Percentiles rank a stretch among this genome's conserved stretches.
These are phyloP conservation scores for Phytophthora boehmeriae DNA, from an alignment of 352 stramenopile genomes.

Conservation along the genomic window DNA sequence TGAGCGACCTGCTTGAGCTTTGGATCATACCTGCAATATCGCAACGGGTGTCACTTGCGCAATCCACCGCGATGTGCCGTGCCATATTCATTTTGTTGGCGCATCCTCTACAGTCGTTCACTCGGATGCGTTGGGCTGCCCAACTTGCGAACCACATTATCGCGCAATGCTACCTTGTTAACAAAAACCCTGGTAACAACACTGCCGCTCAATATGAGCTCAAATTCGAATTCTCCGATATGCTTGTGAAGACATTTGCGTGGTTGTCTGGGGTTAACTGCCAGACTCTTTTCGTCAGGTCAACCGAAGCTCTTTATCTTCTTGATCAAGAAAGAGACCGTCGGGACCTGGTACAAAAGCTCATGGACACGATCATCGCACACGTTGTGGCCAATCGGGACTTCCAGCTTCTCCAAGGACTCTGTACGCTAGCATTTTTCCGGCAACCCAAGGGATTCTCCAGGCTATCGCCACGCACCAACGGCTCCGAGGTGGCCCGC, in stretches of 20 bases:
- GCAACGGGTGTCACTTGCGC: constrained; percentile 52
- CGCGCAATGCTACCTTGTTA: constrained; percentile 66
- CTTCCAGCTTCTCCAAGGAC: constrained; percentile 57
- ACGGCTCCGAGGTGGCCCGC: constrained; percentile 49
- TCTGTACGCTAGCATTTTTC: constrained; percentile 57
- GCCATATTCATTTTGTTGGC: constrained; percentile 70
- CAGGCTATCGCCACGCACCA: constrained; percentile 42
- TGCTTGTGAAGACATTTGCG: constrained; percentile 62
- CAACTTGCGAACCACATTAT: constrained; percentile 61
- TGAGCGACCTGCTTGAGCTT: constrained; percentile 50
- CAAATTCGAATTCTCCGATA: constrained; percentile 61
- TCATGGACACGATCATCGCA: constrained; percentile 46
- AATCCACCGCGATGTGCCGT: constrained; percentile 57
- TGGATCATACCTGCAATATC: constrained; percentile 64
- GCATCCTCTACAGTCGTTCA: constrained; percentile 64
- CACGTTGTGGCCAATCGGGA: constrained; percentile 47
- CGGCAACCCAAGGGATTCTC: constrained; percentile 35
- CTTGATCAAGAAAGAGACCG: constrained; percentile 69
- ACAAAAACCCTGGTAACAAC: constrained; percentile 25
- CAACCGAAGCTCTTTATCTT: constrained; percentile 64
- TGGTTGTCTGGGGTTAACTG: constrained; percentile 61
- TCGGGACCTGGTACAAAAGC: constrained; percentile 42
- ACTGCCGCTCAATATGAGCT: constrained; percentile 22
- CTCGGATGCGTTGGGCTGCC: constrained; percentile 47
- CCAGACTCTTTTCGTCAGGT: constrained; percentile 48